Evolutionary conservation across 2,329 filamentous ascomycete genomes (phyloP).

Genomic region (Beauveria sp.): DNA sequence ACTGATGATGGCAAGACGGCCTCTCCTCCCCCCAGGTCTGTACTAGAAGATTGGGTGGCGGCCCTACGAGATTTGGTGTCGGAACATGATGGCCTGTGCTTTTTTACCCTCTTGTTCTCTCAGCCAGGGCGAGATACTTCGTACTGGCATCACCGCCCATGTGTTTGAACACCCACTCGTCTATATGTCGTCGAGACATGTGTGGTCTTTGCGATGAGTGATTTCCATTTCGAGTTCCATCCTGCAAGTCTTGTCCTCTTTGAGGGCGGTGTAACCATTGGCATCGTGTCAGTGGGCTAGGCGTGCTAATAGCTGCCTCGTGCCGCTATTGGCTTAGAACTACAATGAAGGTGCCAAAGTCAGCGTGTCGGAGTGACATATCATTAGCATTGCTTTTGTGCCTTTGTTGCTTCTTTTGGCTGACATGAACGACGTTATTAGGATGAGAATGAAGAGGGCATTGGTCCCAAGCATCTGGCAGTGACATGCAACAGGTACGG

Average conservation of each 20-base stretch:
- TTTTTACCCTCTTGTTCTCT: neutral
- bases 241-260: neutral
- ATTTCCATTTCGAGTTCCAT: neutral
- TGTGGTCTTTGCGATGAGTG: neutral
- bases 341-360: too few species aligned
- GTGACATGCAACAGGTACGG: neutral
- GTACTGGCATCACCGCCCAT: too few species aligned
- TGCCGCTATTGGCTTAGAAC: neutral
- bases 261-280: neutral
- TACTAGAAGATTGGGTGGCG: constrained; percentile 6
- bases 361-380: neutral
- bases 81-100: neutral
- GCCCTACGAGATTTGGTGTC: neutral
- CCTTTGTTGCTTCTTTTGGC: too few species aligned
- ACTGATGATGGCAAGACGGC: neutral
- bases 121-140: neutral
- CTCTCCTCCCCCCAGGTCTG: neutral
- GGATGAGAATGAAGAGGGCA: neutral
- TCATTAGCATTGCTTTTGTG: too few species aligned
- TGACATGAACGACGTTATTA: too few species aligned
- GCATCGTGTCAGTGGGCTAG: neutral
- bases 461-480: neutral
- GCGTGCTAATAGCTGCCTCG: neutral
- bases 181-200: neutral
- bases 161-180: too few species aligned